These are phyloP conservation scores for Globisporangium spinosum DNA, from an alignment of 352 stramenopile species.

Conservation along the genomic window DNA sequence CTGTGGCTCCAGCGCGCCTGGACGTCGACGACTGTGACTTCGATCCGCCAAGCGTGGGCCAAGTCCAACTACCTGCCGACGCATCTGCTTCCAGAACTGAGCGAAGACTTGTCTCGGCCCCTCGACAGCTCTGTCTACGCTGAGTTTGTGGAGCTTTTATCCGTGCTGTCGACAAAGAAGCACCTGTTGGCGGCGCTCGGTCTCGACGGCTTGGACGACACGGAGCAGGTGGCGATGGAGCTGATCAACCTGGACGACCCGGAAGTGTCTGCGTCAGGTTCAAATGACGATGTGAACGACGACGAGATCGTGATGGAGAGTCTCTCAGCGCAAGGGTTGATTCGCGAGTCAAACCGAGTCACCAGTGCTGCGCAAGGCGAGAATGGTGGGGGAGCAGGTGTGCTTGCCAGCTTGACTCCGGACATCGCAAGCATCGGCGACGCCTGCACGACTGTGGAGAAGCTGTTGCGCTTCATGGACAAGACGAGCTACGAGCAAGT, in stretches of 20 bases:
- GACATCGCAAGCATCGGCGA: slow-evolving; percentile 35
- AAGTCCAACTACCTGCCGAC: slow-evolving; percentile 33
- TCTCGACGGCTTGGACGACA: slow-evolving; percentile 25
- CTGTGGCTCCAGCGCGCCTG: slow-evolving; percentile 45
- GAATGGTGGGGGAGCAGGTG: slow-evolving; percentile 12
- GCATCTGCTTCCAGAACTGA: slow-evolving; percentile 27
- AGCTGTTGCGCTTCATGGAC: slow-evolving; percentile 46
- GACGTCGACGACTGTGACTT: slow-evolving; percentile 23
- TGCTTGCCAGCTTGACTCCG: slow-evolving; percentile 17
- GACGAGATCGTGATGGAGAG: slow-evolving; percentile 65
- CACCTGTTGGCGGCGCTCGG: slow-evolving; percentile 32
- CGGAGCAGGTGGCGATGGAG: slow-evolving; percentile 32
- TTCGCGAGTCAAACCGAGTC: slow-evolving; percentile 37
- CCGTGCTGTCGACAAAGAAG: slow-evolving; percentile 22
- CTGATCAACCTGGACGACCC: slow-evolving; percentile 41
- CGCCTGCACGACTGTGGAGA: slow-evolving; percentile 34
- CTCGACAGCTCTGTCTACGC: slow-evolving; percentile 9
- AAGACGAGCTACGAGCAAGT: slow-evolving; percentile 20
- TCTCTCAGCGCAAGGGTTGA: slow-evolving; percentile 45
- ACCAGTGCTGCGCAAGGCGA: slow-evolving; percentile 9
- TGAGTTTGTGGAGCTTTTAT: slow-evolving; percentile 26
- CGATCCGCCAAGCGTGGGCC: slow-evolving; percentile 45
- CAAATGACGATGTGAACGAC: slow-evolving; percentile 29
- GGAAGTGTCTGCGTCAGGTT: slow-evolving; percentile 19
- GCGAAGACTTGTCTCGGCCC: slow-evolving; percentile 12